phyloP scores from a whole-genome alignment of 192 early-diverging fungal species.

The Coemansia sp. region DNA sequence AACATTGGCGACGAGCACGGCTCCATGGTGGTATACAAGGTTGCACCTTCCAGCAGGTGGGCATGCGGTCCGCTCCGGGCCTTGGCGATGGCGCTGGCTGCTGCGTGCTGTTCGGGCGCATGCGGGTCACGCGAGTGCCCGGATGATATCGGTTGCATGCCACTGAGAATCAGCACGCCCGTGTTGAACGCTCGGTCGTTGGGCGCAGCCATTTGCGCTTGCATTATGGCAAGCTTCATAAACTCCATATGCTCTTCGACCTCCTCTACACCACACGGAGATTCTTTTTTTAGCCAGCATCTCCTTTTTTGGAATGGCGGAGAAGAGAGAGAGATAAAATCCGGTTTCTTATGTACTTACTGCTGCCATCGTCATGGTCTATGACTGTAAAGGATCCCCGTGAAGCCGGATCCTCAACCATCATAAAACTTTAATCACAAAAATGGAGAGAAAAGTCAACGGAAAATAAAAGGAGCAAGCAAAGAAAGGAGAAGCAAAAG shows the following conservation, averaged over 20 bases:
- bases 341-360: conserved; percentile 9
- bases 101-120: conserved; percentile 18
- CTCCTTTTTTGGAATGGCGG: too few relatives aligned
- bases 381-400: conserved; percentile 33
- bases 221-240: conserved; percentile 42
- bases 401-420: too few relatives aligned
- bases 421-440: too few relatives aligned
- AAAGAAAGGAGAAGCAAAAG: too few relatives aligned
- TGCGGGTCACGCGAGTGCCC: conserved; percentile 32
- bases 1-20: conserved; percentile 76
- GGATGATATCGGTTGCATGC: conserved; percentile 16
- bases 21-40: conserved; percentile 97
- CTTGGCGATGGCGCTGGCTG: conserved; percentile 23
- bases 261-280: conserved; percentile 4
- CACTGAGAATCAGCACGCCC: conserved; percentile 29
- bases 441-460: too few relatives aligned
- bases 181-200: conserved; percentile 24
- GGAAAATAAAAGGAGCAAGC: too few relatives aligned
- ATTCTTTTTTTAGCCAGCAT: not conserved
- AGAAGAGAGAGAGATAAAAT: not conserved
- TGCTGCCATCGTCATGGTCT: conserved; percentile 26
- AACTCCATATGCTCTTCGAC: conserved; percentile 36
- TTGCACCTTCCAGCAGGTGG: conserved; percentile 40
- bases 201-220: conserved; percentile 25
- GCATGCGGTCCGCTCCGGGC: conserved; percentile 5